phyloP scores from a whole-genome alignment of 1,139 yeast species.

The Pneumocystis carinii region DNA sequence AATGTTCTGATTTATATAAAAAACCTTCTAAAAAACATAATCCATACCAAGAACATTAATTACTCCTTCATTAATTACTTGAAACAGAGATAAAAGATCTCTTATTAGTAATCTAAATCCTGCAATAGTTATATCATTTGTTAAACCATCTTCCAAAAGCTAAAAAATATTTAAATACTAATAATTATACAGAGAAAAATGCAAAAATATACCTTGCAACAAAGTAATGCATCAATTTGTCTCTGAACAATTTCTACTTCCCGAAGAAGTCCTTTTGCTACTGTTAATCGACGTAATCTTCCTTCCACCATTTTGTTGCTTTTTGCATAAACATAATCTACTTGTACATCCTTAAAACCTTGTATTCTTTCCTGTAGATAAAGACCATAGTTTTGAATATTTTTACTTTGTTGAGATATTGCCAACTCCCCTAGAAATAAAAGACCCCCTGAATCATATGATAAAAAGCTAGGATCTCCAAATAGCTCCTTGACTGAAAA shows the following conservation, averaged over 20 bases:
- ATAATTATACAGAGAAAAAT: background rate
- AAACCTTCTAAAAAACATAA: background rate
- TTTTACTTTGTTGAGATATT: slow-evolving; percentile 16
- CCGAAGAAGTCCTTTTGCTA: slow-evolving; percentile 71
- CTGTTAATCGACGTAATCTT: slow-evolving; percentile 44
- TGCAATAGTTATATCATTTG: slow-evolving; percentile 66
- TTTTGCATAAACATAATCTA: slow-evolving; percentile 61
- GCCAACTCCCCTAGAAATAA: slow-evolving; percentile 7
- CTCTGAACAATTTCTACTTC: slow-evolving; percentile 74
- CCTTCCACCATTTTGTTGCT: slow-evolving; percentile 32
- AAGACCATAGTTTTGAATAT: slow-evolving; percentile 48
- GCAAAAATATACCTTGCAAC: slow-evolving; percentile 26
- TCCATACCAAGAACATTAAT: slow-evolving; percentile 45
- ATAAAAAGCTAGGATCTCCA: slow-evolving; percentile 16
- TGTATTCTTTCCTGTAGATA: slow-evolving; percentile 56
- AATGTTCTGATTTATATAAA: slow-evolving; percentile 44
- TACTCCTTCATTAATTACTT: slow-evolving; percentile 85
- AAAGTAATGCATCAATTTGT: slow-evolving; percentile 61
- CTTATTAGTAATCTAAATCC: slow-evolving; percentile 77
- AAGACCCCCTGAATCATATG: slow-evolving; percentile 9
- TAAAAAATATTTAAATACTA: background rate
- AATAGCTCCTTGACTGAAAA: slow-evolving; percentile 32
- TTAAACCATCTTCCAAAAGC: slow-evolving; percentile 52
- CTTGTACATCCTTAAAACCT: slow-evolving; percentile 47
- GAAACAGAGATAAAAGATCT: slow-evolving; percentile 72